Evolutionary conservation across 768 basidiomycete species (phyloP).

Genomic region (Suillus ampliporus): DNA sequence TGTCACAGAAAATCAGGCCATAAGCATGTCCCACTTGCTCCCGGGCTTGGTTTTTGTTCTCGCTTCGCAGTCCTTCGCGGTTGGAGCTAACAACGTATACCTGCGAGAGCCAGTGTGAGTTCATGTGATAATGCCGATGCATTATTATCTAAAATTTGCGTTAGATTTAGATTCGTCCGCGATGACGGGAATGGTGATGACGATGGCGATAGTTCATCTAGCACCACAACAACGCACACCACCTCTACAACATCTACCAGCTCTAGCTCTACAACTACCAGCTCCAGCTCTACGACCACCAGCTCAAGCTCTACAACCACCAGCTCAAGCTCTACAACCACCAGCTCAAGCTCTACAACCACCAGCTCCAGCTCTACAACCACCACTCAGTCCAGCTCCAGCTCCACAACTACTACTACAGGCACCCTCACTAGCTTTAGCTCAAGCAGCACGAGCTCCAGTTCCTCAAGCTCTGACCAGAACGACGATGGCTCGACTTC

Average conservation of each 20-base stretch:
- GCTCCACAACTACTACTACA: not conserved
- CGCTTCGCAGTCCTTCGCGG: conserved; percentile 5
- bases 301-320: conserved; percentile 4
- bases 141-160: not conserved
- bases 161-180: not conserved
- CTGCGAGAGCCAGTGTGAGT: conserved; percentile 11
- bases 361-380: not conserved
- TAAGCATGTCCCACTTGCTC: conserved; percentile 8
- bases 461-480: conserved; percentile 3
- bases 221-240: conserved; percentile 3
- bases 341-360: not conserved
- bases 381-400: conserved; percentile 9
- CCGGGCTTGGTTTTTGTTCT: conserved; percentile 12
- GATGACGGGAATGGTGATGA: not conserved
- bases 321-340: not conserved
- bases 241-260: not conserved
- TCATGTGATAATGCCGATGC: not conserved
- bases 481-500: conserved; percentile 9
- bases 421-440: conserved; percentile 4
- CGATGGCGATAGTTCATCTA: not conserved
- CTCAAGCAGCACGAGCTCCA: conserved; percentile 9
- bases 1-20: not conserved
- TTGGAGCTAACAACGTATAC: not conserved
- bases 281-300: conserved; percentile 4
- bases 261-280: not conserved